Percentiles rank a stretch among this genome's conserved stretches.
These are phyloP conservation scores for Cylindrodendrum hubeiense DNA, from an alignment of 2,329 filamentous ascomycete species.

Conservation along the genomic window DNA sequence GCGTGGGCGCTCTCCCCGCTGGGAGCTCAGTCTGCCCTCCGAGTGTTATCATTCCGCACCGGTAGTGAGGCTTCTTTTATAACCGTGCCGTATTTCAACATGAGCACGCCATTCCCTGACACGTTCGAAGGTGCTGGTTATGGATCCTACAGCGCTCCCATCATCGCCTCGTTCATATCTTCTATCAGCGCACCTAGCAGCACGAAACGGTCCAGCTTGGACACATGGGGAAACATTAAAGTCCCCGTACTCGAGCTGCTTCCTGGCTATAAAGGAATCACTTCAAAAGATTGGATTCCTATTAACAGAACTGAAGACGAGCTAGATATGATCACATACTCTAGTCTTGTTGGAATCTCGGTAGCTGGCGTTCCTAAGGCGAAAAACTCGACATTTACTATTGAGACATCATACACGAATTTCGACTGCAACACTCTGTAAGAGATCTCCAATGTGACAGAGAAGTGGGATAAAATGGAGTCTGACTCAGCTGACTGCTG, in stretches of 20 bases:
- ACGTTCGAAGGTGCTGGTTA: background rate
- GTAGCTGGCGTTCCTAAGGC: background rate
- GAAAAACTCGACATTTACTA: slow-evolving; percentile 6
- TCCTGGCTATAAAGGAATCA: slow-evolving; percentile 7
- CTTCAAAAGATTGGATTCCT: slow-evolving; percentile 15
- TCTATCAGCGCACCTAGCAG: background rate
- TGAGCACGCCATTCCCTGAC: background rate
- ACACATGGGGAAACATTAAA: slow-evolving; percentile 23
- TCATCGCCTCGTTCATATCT: background rate
- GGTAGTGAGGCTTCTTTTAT: background rate
- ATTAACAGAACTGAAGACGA: background rate
- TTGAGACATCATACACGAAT: slow-evolving; percentile 17
- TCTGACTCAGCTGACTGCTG: background rate
- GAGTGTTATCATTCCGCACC: slow-evolving; percentile 13
- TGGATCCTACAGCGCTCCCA: background rate
- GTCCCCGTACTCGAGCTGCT: slow-evolving; percentile 1
- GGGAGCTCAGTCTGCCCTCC: slow-evolving; percentile 18
- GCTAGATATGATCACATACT: background rate
- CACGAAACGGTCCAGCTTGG: slow-evolving; percentile 10
- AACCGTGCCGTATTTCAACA: slow-evolving; percentile 6
- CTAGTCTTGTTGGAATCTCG: slow-evolving; percentile 12
- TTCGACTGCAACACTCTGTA: slow-evolving; percentile 1
- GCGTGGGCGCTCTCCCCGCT: slow-evolving; percentile 13
- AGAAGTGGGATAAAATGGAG: background rate
- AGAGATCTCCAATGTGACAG: background rate